These are phyloP conservation scores for Biscogniauxia sp. DNA, from an alignment of 2,329 filamentous ascomycete genomes.

Conservation along the genomic window DNA sequence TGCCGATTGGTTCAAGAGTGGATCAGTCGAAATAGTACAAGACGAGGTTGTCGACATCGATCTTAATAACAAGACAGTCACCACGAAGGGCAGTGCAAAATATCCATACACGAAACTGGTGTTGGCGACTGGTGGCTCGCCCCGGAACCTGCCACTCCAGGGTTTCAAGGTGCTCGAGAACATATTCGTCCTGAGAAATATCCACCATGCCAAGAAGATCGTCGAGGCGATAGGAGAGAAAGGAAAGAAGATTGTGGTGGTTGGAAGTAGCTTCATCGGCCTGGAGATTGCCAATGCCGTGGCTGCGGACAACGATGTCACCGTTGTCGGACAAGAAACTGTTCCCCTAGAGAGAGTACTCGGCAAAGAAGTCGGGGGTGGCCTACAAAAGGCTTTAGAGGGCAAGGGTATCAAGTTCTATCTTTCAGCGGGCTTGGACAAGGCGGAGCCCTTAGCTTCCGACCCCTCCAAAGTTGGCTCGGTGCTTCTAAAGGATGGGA, in stretches of 20 bases:
- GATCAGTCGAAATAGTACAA: conserved; percentile 54
- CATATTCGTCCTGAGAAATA: conserved; percentile 77
- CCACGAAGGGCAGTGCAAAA: conserved; percentile 71
- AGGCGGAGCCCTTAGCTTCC: conserved; percentile 68
- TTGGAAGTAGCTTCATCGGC: conserved; percentile 95
- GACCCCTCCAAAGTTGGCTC: conserved; percentile 73
- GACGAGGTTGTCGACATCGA: conserved; percentile 72
- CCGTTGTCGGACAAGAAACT: conserved; percentile 84
- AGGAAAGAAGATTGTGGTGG: conserved; percentile 86
- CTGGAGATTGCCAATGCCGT: conserved; percentile 94
- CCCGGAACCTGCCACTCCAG: conserved; percentile 71
- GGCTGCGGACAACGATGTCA: conserved; percentile 75
- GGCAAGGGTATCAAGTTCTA: conserved; percentile 87
- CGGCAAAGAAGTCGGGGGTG: conserved; percentile 74
- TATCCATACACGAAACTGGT: conserved; percentile 83
- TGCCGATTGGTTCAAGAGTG: conserved; percentile 71
- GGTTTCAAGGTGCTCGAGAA: conserved; percentile 86
- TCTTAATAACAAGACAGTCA: conserved; percentile 69
- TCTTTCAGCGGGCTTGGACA: conserved; percentile 77
- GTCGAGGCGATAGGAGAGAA: conserved; percentile 75
- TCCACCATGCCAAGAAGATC: conserved; percentile 78
- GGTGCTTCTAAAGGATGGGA: conserved; percentile 82
- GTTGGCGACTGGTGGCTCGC: conserved; percentile 80
- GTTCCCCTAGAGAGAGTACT: conserved; percentile 84
- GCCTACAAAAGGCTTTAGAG: conserved; percentile 77